Evolutionary conservation across 2,329 filamentous ascomycete genomes (phyloP).

Genomic region (Fusarium sambucinum): DNA sequence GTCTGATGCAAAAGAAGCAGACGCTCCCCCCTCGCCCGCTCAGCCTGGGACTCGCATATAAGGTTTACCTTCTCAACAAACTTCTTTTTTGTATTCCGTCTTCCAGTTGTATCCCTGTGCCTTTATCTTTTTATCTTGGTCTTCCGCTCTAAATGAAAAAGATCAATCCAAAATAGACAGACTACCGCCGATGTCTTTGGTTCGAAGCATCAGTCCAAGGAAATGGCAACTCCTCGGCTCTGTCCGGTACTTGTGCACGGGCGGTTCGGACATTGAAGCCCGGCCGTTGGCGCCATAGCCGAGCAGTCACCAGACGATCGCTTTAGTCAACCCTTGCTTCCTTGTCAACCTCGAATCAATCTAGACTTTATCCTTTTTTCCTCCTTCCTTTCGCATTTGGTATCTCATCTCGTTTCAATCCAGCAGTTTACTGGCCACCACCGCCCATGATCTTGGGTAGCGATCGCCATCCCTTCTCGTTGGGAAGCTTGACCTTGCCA

Average conservation of each 20-base stretch:
- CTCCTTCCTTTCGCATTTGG: background rate
- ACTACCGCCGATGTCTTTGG: background rate
- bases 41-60: constrained; percentile 37
- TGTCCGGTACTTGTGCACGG: constrained; percentile 36
- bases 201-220: background rate
- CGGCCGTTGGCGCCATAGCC: constrained; percentile 37
- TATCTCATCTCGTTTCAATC: constrained; percentile 12
- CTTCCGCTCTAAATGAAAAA: constrained; percentile 28
- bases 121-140: constrained; percentile 18
- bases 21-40: constrained; percentile 38
- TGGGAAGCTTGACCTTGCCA: constrained; percentile 75
- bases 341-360: constrained; percentile 19
- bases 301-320: constrained; percentile 40
- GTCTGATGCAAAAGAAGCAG: constrained; percentile 49
- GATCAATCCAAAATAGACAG: constrained; percentile 26
- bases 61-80: constrained; percentile 25
- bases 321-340: constrained; percentile 20
- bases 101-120: constrained; percentile 17
- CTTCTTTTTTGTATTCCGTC: constrained; percentile 28
- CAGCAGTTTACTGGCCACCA: constrained; percentile 46
- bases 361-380: constrained; percentile 2
- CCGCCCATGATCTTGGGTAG: constrained; percentile 64
- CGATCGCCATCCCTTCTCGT: constrained; percentile 65
- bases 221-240: constrained; percentile 23
- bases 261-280: constrained; percentile 37